Evolutionary conservation across 768 basidiomycete species (phyloP), one percentile per base, ranked within the genome.

Genomic region (Mrakia frigida): DNA sequence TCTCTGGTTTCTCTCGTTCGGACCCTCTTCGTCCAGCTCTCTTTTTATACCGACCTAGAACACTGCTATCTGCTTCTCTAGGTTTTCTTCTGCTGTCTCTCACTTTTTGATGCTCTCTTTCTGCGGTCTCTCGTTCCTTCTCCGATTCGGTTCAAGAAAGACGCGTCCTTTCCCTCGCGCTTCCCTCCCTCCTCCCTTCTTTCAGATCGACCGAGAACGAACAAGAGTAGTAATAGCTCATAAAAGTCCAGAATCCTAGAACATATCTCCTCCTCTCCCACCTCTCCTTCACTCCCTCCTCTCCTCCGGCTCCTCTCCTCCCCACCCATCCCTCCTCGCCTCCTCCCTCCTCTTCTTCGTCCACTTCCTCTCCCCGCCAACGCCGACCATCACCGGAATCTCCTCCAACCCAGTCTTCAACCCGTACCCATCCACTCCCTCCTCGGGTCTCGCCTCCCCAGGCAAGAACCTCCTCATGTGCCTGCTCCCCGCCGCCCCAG

Each of bases 371-470:
- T 41, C 18, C 37, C 65, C 65, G 16, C 65, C 65, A 16, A 41
- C 65, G 3, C 39, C 39, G 0, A n/a, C 65, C 65, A 39, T 41
- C 1, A 2, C 39, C 39, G 35, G 37, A 23, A 39, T 41, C 35
- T 68, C 65, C 39, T 41, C 65, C 65, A 68, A 21, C 65, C 11
- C 11, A 5, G 13, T 67, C 37, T 41, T 39, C 39, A 68, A 23
- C 65, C 65, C 65, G 16, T 21, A 68, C 65, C 65, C 65, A 43
- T 39, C 65, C 65, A 25, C 65, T 21, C 65, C 65, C 11, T 43
- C 65, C 37, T 25, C 65, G 3, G 65, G 35, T 23, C 65, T 68
- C 6, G 1, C 21, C 65, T 39, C 25, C 39, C 65, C 65, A n/a
- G 65, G 65, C 3, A 68, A 13, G 39, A 68, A 68, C 25, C 65